Base-by-base conservation (phyloP, 2,329 filamentous ascomycete species). In the Colletotrichum eleusines region DNA sequence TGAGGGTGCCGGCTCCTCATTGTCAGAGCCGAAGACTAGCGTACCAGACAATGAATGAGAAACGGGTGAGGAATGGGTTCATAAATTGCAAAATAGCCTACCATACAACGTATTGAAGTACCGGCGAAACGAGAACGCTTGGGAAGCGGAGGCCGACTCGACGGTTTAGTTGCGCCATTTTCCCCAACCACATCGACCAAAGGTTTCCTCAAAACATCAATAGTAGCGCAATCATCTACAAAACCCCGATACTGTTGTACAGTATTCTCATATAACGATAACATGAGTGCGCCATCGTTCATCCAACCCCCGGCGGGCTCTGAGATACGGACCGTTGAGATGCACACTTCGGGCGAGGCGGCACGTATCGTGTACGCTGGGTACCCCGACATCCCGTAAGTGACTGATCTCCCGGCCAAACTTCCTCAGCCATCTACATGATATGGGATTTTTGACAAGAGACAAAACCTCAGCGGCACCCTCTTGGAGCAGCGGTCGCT, bases 301-400 rank as follows among this genome's bases (percentile, higher is more conserved):
- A 54, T 68, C 9, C 64, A 46, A 16, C 20, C 68, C 7, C 31
- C 63, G 5, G 44, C 46, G 50, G 59, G 33, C 2, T 48, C 51
- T 6, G 58, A 59, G 35, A 70, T 72, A 51, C 48, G 61, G 28
- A 65, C 66, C 18, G 57, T 83, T 23, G 81, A 82, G 55, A 83
- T 84, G 83, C 84, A 87, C 76, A 86, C 84, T 3, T 81, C 82
- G 23, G 85, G 84, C 20, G 84, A 86, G 69, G 83, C 84, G 28
- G 84, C 84, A 9, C 79, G 85, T 28, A 86, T 86, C 63, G 73
- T 86, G 16, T 79, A 80, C 61, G 69, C 76, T 11, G 82, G 82
- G 1, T 84, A 81, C 66, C 83, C 83, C 8, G 59, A 73, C 0
- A 71, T 83, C 5, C 64, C 72, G 4, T 71, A 9, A 26, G 64